Base-by-base conservation (phyloP, 306 rosid genomes). In the Boehmeria nivea region DNA sequence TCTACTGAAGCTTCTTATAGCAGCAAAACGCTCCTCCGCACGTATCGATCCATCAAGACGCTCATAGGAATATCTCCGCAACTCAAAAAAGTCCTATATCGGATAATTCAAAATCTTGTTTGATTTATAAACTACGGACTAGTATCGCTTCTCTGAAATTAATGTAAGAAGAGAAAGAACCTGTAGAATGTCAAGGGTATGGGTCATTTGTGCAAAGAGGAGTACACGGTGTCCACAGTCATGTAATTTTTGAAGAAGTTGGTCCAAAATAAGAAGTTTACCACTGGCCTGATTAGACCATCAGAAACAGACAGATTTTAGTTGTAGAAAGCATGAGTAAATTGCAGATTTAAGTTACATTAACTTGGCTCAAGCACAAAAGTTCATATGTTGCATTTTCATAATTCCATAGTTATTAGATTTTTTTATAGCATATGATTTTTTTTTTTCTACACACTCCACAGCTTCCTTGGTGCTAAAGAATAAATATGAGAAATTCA, bases 11-110 rank as follows among this genome's bases (percentile, higher is more conserved):
- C 94, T 90, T 78, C 91, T 87, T 71, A 90, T 87, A 55, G 95
- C 95, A 68, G 98, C 84, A 83, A 90, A 90, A 26, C 98, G 88
- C 80, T 90, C 98, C 85, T 90, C 98, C 21, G 98, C 98, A 54
- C 98, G 87, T 62, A 90, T 50, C 38, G 98, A 90, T 61, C 98
- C 98, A 80, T 90, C 98, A 66, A 90, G 98, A 63, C 95, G 98
- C 71, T 82, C 94, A 42, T 86, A 90, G 17, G 98, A 87, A 78
- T 84, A 87, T 33, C 77, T 82, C 18, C 87, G 76, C 48, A 90
- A 66, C 82, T 90, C 95, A 63, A 90, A 42, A 75, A 67, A 87
- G 60, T 90, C 95, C 98, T 90, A 66, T n/a, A 49, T 63, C 47
- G 51, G 46, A 65, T 53, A 31, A 23, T 61, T 63, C 37, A 52